Base-by-base conservation (phyloP, 169 alveolate species). In the Plasmodium vinckei region DNA sequence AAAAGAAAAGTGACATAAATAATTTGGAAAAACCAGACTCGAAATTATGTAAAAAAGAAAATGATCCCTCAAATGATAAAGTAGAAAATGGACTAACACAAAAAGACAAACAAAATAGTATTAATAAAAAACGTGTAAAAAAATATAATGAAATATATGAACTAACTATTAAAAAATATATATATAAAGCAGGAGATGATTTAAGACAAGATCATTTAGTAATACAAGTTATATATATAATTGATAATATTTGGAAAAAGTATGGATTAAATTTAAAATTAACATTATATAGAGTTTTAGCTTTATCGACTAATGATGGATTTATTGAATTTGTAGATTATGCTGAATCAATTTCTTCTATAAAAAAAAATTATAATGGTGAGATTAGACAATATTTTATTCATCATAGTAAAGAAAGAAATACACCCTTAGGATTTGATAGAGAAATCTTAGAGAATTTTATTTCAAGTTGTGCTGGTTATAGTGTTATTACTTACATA, bases 101-200 rank as follows among this genome's bases (percentile, higher is more conserved):
- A 44, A 53, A n/a, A 19, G 49, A 64, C 21, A 15, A 15, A 17
- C 51, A 64, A 77, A 61, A 46, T 13, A 75, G 13, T 44, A 15
- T 17, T 12, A 72, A 17, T 17, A 75, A 63, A 10, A 64, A 64
- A 17, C 13, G 69, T 46, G 51, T n/a, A 25, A 82, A 82, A 68
- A 82, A 23, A 15, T 82, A 82, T 60, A 69, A 82, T 47, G 86
- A 82, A 44, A 68, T 82, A 21, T 82, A 82, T 4, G 84, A 82
- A 13, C 51, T 82, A 61, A 67, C 90, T 23, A 82, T 82, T 19
- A 82, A 82, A 42, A 82, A 57, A 23, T 82, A 82, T 57, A 96
- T 98, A 95, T 97, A 93, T 82, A 98, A 98, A 77, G 97, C 94
- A 10, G 99, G 99, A n/a, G 99, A 98, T 87, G 99, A 98, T 88